phyloP scores from a whole-genome alignment of 2,329 filamentous ascomycete genomes.

The Talaromyces atroroseus region DNA sequence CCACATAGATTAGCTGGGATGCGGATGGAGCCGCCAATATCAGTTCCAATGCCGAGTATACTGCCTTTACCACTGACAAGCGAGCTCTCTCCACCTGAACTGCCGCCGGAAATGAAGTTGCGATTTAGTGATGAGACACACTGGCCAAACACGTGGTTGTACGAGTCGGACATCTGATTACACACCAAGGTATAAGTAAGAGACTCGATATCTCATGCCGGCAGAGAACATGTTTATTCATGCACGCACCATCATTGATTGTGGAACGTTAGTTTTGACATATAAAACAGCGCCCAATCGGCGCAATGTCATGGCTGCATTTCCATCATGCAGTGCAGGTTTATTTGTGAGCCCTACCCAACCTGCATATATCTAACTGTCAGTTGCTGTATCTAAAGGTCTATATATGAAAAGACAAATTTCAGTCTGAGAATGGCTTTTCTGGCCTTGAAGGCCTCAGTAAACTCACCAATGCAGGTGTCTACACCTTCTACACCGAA shows the following conservation, averaged over 20 bases:
- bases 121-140: slow-evolving; percentile 61
- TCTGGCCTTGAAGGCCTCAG: too few relatives aligned
- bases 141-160: slow-evolving; percentile 58
- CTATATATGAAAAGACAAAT: neutral
- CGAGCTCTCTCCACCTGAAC: slow-evolving; percentile 60
- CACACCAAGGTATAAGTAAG: too few relatives aligned
- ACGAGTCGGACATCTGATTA: slow-evolving; percentile 48
- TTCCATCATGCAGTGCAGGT: slow-evolving; percentile 10
- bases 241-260: slow-evolving; percentile 59
- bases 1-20: slow-evolving; percentile 33
- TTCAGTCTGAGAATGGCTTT: too few relatives aligned
- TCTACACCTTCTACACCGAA: slow-evolving; percentile 20
- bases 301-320: slow-evolving; percentile 7
- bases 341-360: slow-evolving; percentile 13
- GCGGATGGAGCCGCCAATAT: slow-evolving; percentile 48
- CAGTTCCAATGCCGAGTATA: slow-evolving; percentile 58
- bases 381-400: neutral
- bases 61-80: slow-evolving; percentile 55
- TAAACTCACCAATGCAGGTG: slow-evolving; percentile 14
- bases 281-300: slow-evolving; percentile 47
- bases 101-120: slow-evolving; percentile 57
- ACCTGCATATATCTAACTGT: slow-evolving; percentile 5
- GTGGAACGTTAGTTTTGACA: slow-evolving; percentile 54
- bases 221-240: slow-evolving; percentile 53
- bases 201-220: too few relatives aligned